These are phyloP conservation scores for Yamadazyma dendronema DNA, from an alignment of 1,139 yeast genomes.

Conservation along the genomic window DNA sequence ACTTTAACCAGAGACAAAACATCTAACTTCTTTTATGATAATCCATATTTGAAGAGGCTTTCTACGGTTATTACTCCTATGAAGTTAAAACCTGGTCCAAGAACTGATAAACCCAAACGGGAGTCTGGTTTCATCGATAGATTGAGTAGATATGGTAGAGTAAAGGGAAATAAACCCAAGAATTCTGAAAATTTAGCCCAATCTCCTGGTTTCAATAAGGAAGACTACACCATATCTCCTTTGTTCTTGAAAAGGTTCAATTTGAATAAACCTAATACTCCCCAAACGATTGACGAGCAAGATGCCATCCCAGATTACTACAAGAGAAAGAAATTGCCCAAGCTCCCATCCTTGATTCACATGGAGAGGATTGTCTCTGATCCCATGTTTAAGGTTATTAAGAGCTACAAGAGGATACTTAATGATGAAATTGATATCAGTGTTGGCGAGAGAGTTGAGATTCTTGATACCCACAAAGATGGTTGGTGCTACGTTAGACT, in stretches of 20 bases:
- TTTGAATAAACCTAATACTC: constrained; percentile 19
- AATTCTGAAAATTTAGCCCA: neutral
- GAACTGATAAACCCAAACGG: constrained; percentile 7
- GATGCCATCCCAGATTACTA: neutral
- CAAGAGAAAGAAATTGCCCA: constrained; percentile 13
- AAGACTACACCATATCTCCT: constrained; percentile 32
- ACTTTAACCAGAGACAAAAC: neutral
- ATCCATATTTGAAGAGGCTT: constrained; percentile 5
- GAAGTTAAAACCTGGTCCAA: constrained; percentile 14
- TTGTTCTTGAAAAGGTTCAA: constrained; percentile 35
- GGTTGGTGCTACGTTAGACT: constrained; percentile 39
- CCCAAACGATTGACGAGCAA: constrained; percentile 8
- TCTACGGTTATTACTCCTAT: constrained; percentile 13
- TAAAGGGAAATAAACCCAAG: neutral
- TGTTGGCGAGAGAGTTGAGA: constrained; percentile 30
- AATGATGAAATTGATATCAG: constrained; percentile 34
- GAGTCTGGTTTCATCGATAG: constrained; percentile 12
- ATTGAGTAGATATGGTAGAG: constrained; percentile 8
- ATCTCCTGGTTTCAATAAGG: constrained; percentile 5
- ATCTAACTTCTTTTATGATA: neutral
- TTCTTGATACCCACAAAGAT: constrained; percentile 31
- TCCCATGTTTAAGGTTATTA: constrained; percentile 21
- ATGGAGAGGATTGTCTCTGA: constrained; percentile 15
- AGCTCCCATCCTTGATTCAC: constrained; percentile 18
- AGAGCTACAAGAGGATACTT: constrained; percentile 26